Base-by-base conservation (phyloP, 2,329 filamentous ascomycete species). In the Colletotrichum lentis region DNA sequence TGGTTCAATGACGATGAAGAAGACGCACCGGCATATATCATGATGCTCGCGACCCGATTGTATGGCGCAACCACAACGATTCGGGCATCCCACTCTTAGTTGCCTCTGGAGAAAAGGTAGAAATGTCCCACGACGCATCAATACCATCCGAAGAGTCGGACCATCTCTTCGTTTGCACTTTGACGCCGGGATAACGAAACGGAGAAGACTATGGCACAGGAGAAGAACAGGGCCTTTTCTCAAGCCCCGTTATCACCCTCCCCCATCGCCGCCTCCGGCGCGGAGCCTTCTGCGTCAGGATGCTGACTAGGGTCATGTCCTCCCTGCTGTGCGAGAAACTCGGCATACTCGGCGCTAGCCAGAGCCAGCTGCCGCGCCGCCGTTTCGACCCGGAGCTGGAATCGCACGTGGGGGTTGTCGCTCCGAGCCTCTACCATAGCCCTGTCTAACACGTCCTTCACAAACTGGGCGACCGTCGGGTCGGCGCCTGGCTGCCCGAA, bases 361-460 rank as follows among this genome's bases (percentile, higher is more conserved):
- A 85, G 78, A 7, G 84, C 85, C 39, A 88, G 79, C 75, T 87
- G 84, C 73, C 83, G 82, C 14, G 86, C 85, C 3, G 84, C 80
- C 50, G 82, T 78, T 71, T 88, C 84, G 61, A 88, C 82, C 71
- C 84, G 80, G 58, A 85, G 80, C 67, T 86, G 77, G 58, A 81
- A 78, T 5, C 85, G 80, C 1, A 81, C 79, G 58, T 79, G 78
- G 70, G 77, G 79, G 70, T 83, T 80, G 37, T 82, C 79, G 18
- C 73, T 71, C 35, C 81, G 79, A 24, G 82, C 80, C 59, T 85
- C 81, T 14, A 76, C 76, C 76, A 87, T 80, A 3, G 83, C 82
- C 66, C 81, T 79, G 67, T 82, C 80, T 54, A 83, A 72, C n/a
- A 81, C 77, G 61, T 80, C 78, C 68, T 80, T 78, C 16, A 83